phyloP scores from a whole-genome alignment of 2,329 filamentous ascomycete species.

The Teratosphaeria gauchensis region DNA sequence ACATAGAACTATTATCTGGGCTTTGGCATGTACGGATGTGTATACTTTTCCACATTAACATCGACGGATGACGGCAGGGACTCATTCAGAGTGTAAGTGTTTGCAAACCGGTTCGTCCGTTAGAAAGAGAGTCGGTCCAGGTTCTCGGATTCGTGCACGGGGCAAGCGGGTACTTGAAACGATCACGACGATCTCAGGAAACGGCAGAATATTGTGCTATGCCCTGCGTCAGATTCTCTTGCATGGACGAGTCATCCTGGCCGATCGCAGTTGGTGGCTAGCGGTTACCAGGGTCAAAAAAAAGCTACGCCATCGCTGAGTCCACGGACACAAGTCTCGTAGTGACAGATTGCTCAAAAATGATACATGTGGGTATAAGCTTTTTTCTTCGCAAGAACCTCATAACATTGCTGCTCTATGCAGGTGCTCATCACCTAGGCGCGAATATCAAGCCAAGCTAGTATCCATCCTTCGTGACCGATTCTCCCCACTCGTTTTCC shows the following conservation, averaged over 20 bases:
- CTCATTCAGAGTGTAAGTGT: not conserved
- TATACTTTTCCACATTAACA: not conserved
- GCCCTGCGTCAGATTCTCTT: not conserved
- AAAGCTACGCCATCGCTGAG: not conserved
- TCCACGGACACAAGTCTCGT: not conserved
- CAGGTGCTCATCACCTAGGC: not conserved
- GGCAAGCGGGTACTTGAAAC: not conserved
- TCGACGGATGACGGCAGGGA: not conserved
- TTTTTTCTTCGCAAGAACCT: not conserved
- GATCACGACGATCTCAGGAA: not conserved
- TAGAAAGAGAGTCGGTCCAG: not conserved
- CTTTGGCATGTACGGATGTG: not conserved
- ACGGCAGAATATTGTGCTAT: not conserved
- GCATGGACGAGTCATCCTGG: too few species aligned
- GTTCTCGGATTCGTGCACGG: not conserved
- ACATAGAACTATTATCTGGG: too few species aligned
- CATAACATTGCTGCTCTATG: not conserved
- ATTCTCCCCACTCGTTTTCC: slow-evolving; percentile 10
- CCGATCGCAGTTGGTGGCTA: too few species aligned
- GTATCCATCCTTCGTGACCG: slow-evolving; percentile 3
- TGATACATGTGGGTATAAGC: not conserved
- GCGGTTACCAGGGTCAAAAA: too few species aligned
- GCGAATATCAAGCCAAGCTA: not conserved
- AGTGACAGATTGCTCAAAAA: not conserved
- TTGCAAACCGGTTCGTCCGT: not conserved